Evolutionary conservation across 2,329 filamentous ascomycete genomes (phyloP), one percentile per base, ranked within the genome.

Genomic region (Stenocarpella maydis): DNA sequence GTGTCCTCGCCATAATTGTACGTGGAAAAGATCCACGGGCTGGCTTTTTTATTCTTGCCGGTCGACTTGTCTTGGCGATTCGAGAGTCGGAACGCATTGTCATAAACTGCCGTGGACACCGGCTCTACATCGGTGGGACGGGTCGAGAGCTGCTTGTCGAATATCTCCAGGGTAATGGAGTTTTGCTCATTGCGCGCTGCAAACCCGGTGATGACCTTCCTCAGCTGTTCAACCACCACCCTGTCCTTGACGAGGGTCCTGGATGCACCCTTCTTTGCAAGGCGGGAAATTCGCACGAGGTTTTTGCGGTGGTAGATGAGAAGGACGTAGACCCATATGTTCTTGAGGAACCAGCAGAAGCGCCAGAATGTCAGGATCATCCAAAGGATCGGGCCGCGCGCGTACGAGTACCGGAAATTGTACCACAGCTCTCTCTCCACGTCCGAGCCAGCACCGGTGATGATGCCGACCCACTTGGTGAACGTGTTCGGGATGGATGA

Each of bases 361-460:
- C 75, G 76, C 78, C 78, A 80, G 12, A 79, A 68, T 6, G 73
- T 71, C 2, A 80, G 73, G 34, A 76, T 68, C 28, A 77, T 15
- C 45, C 72, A 74, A 9, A 79, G 71, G 31, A 76, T 69, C 17
- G 70, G 34, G 9, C 67, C 61, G 15, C 76, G 73, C 39, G 75
- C 73, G 49, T 74, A 75, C 12, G 74, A 72, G 43, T 75, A 69
- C 15, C 76, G 72, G 12, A 81, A 71, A 8, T 74, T 73, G 67
- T 80, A 79, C 74, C 75, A 78, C 3, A 81, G 71, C 71, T 81
- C 80, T 31, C 79, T 71, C 67, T 80, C 80, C 34, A 80, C 73
- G 55, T 80, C 76, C 17, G 77, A 77, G 7, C 77, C 78, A 5
- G 76, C 80, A 2, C 77, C 76, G 1, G 77, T 77, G 43, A 80